These are phyloP conservation scores for Artemisia tridentata DNA, from an alignment of 129 eudicot species.

Conservation along the genomic window DNA sequence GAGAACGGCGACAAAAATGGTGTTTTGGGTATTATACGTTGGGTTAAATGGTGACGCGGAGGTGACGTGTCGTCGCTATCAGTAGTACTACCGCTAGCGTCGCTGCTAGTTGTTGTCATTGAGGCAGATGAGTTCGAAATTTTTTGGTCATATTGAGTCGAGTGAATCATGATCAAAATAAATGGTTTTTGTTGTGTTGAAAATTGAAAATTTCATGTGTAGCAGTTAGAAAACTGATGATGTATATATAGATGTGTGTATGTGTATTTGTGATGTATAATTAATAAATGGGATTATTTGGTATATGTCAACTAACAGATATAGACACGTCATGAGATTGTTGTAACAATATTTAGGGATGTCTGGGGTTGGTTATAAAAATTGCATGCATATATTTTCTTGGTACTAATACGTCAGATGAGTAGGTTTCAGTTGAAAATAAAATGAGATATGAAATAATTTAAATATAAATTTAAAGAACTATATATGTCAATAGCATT, in stretches of 20 bases:
- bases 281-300: background rate
- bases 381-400: no score
- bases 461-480: no score
- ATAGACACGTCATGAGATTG: conserved; percentile 8
- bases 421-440: no score
- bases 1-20: conserved; percentile 23
- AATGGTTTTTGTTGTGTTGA: background rate
- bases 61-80: conserved; percentile 36
- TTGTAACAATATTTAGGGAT: background rate
- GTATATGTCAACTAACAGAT: background rate
- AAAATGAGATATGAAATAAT: no score
- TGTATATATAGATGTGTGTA: background rate
- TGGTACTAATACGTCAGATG: no score
- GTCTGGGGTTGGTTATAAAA: no score
- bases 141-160: background rate
- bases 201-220: background rate
- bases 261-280: no score
- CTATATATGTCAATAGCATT: no score
- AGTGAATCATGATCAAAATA: conserved; percentile 26
- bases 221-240: background rate
- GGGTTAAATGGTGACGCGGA: conserved; percentile 15
- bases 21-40: conserved; percentile 20
- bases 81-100: conserved; percentile 14
- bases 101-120: conserved; percentile 3
- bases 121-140: background rate